phyloP scores from a whole-genome alignment of 768 basidiomycete genomes.

The Macrolepiota fuliginosa region DNA sequence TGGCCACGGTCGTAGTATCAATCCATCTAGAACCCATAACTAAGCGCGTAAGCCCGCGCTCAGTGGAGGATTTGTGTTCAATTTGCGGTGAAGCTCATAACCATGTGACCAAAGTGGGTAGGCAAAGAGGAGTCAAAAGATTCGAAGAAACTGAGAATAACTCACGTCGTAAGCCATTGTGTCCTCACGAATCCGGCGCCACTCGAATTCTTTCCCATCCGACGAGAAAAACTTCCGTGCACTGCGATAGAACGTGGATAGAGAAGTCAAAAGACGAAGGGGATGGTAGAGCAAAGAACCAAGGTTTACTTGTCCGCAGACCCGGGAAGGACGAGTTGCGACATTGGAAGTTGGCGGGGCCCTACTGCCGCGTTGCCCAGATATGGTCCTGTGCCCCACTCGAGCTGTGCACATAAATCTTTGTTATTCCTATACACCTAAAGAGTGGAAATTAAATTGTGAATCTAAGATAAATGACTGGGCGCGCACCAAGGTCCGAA shows the following conservation, averaged over 20 bases:
- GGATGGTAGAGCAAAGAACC: not conserved
- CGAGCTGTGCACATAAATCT: constrained; percentile 46
- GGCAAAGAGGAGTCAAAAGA: not conserved
- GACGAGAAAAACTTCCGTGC: constrained; percentile 57
- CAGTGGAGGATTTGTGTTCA: not conserved
- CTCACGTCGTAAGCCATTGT: constrained; percentile 62
- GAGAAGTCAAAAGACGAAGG: constrained; percentile 10
- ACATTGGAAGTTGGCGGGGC: constrained; percentile 55
- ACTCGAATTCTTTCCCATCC: constrained; percentile 62
- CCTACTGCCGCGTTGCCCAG: constrained; percentile 57
- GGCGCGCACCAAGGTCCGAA: constrained; percentile 47
- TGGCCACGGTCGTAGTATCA: not conserved
- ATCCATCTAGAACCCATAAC: not conserved
- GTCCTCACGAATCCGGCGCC: constrained; percentile 51
- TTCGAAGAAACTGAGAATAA: constrained; percentile 9
- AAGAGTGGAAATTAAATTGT: constrained; percentile 11
- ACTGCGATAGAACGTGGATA: constrained; percentile 31
- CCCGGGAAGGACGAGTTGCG: constrained; percentile 55
- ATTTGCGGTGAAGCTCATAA: not conserved
- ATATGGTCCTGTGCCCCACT: constrained; percentile 53
- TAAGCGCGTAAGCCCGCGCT: not conserved
- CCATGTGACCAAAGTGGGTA: not conserved
- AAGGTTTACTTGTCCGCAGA: constrained; percentile 45
- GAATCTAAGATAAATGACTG: constrained; percentile 14
- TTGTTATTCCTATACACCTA: constrained; percentile 46